A percentile compares a stretch with the other conserved stretches of the same genome.
phyloP scores from a whole-genome alignment of 75 land plant genomes.

The Picea glauca region DNA sequence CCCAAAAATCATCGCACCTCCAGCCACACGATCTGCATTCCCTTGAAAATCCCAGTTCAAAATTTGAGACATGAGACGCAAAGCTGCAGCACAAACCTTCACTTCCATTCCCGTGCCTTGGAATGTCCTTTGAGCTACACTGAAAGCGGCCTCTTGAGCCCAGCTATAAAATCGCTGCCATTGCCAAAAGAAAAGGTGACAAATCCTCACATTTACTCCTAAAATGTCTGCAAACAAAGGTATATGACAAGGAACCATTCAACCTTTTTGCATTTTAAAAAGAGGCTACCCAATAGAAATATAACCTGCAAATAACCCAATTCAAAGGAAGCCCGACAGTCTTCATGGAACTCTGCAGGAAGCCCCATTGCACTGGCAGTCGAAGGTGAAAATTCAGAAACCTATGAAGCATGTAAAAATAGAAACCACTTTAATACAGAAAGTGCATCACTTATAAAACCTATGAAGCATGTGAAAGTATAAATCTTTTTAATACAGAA shows the following conservation, averaged over 20 bases:
- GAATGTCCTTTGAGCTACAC: conserved; percentile 51
- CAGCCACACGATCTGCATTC: conserved; percentile 16
- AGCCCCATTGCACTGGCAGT: conserved; percentile 94
- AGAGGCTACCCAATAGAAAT: neutral
- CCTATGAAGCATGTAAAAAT: conserved; percentile 28
- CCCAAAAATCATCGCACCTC: conserved; percentile 26
- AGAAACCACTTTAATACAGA: neutral
- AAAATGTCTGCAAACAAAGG: neutral
- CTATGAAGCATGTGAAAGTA: neutral
- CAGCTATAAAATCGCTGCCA: conserved; percentile 83
- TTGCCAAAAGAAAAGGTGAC: conserved; percentile 1
- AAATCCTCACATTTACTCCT: neutral
- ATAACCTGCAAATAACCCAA: conserved; percentile 70
- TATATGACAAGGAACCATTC: neutral
- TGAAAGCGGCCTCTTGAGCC: conserved; percentile 71
- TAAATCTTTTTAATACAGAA: conserved; percentile 3
- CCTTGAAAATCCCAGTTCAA: conserved; percentile 88
- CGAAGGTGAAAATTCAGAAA: conserved; percentile 93
- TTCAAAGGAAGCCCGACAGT: conserved; percentile 78
- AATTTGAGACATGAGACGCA: conserved; percentile 88
- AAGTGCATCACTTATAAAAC: neutral
- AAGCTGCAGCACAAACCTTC: conserved; percentile 73
- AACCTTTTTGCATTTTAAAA: neutral
- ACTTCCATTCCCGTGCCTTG: conserved; percentile 58
- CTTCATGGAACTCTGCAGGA: conserved; percentile 89